Conservation (phyloP, 176 grass and related monocot genomes). For the Carex parvula region DNA sequence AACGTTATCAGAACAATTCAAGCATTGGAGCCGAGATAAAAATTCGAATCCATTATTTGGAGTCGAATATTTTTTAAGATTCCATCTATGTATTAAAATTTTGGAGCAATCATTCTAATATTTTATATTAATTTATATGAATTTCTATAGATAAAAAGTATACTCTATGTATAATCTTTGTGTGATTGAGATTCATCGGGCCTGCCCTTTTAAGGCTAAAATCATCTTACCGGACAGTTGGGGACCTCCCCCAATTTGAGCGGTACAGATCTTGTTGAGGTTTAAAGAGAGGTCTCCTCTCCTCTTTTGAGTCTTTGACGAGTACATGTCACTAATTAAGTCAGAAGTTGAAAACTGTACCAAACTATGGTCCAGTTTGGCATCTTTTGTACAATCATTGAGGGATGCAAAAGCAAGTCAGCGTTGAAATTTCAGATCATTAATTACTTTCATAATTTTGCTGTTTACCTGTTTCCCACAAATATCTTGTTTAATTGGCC, state of each 20-base stretch:
- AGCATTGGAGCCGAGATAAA: no score
- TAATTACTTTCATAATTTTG: neutral
- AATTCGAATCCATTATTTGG: no score
- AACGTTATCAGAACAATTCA: no score
- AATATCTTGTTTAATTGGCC: neutral
- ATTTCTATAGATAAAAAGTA: no score
- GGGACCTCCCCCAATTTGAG: slow-evolving; percentile 1
- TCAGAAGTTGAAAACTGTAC: slow-evolving; percentile 3
- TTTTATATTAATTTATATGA: no score
- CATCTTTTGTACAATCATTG: neutral
- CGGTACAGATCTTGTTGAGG: slow-evolving; percentile 8
- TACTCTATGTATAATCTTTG: neutral
- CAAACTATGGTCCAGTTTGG: neutral
- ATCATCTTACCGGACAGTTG: neutral
- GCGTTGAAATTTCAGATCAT: neutral
- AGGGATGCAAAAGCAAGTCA: neutral
- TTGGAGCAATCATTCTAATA: no score
- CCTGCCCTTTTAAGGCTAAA: neutral
- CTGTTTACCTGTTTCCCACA: neutral
- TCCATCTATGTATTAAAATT: no score
- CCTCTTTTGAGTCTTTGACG: neutral
- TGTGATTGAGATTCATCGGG: neutral
- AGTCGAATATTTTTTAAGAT: no score
- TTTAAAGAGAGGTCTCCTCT: neutral
- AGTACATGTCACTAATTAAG: slow-evolving; percentile 3